phyloP scores from a whole-genome alignment of 257 asterid species.

The Fraxinus pennsylvanica region DNA sequence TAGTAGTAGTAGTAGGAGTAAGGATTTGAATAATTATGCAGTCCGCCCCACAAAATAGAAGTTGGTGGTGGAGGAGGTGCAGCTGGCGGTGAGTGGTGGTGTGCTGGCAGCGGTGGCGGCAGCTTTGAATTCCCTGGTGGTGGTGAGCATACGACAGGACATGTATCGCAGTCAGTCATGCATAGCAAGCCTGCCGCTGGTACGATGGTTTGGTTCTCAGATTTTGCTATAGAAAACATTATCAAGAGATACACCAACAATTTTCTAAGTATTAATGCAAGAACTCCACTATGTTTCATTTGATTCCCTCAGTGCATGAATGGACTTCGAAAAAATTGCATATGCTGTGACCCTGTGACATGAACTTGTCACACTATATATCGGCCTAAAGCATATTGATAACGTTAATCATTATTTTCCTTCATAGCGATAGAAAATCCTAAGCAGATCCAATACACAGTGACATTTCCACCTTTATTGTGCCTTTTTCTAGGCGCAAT shows the following conservation, averaged over 20 bases:
- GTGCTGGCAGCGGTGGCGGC: constrained; percentile 21
- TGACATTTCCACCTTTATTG: constrained; percentile 18
- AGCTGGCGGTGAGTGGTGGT: constrained; percentile 26
- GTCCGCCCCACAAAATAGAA: constrained; percentile 21
- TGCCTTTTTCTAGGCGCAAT: constrained; percentile 46
- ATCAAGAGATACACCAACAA: constrained; percentile 32
- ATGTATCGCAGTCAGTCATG: constrained; percentile 67
- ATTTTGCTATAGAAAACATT: constrained; percentile 26
- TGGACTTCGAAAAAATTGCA: neutral
- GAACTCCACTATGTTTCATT: constrained; percentile 29
- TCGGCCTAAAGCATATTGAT: neutral
- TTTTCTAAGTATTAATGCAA: constrained; percentile 24
- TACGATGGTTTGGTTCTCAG: constrained; percentile 30
- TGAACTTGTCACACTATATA: constrained; percentile 32
- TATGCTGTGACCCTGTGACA: constrained; percentile 8
- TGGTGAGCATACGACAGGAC: constrained; percentile 77
- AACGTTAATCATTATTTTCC: neutral
- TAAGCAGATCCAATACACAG: constrained; percentile 16
- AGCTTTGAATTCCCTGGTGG: constrained; percentile 26
- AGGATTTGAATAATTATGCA: constrained; percentile 58
- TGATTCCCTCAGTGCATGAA: constrained; percentile 15
- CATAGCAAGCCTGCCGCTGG: constrained; percentile 51
- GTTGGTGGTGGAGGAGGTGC: constrained; percentile 47
- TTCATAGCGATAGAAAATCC: constrained; percentile 25
- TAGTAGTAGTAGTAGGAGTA: constrained; percentile 74